phyloP scores from a whole-genome alignment of 176 grass and related monocot genomes.

The Guadua angustifolia region DNA sequence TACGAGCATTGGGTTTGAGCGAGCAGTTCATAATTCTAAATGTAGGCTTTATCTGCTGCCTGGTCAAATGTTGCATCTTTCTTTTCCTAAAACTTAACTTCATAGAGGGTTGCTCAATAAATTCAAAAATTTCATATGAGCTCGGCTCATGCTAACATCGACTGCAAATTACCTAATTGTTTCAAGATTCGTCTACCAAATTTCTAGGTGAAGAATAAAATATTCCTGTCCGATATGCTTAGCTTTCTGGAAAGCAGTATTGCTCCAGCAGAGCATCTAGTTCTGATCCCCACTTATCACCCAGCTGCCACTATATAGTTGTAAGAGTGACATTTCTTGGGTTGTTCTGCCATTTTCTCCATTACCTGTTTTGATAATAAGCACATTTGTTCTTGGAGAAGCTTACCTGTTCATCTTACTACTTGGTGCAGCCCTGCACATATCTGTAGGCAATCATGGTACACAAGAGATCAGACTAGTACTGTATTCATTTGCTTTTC shows the following conservation, averaged over 20 bases:
- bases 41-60: neutral
- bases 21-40: neutral
- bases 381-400: constrained; percentile 8
- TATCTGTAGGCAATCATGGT: constrained; percentile 43
- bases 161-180: neutral
- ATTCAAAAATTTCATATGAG: neutral
- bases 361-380: neutral
- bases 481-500: neutral
- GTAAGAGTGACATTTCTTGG: neutral
- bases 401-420: neutral
- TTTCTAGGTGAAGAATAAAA: constrained; percentile 31
- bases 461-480: neutral
- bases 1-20: neutral
- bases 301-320: constrained; percentile 25
- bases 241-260: constrained; percentile 26
- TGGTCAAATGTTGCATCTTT: neutral
- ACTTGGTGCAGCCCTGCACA: neutral
- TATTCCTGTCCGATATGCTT: constrained; percentile 19
- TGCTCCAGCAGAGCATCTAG: constrained; percentile 23
- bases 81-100: constrained; percentile 19
- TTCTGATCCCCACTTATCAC: constrained; percentile 37
- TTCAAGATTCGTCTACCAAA: neutral
- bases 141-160: neutral
- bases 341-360: constrained; percentile 19
- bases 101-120: neutral